phyloP scores from a whole-genome alignment of 805 yeast genomes.

The Saturnispora gosingensis region DNA sequence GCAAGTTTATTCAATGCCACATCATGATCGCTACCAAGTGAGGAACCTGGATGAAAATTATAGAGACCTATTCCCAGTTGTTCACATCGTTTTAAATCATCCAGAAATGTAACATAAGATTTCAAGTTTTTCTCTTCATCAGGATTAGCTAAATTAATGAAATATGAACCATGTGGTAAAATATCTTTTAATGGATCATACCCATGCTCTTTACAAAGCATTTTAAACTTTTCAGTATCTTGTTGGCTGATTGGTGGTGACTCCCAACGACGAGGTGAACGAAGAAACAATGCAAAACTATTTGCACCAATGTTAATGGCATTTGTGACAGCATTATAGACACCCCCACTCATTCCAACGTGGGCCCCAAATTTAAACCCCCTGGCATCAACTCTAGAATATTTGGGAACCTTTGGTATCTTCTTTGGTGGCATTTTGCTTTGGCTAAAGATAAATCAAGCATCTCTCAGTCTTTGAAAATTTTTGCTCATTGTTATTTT shows the following conservation, averaged over 20 bases:
- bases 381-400: slow-evolving; percentile 32
- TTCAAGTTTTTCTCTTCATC: slow-evolving; percentile 69
- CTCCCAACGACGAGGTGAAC: slow-evolving; percentile 86
- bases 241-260: slow-evolving; percentile 65
- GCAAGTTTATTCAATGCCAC: slow-evolving; percentile 66
- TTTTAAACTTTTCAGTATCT: slow-evolving; percentile 59
- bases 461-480: not conserved
- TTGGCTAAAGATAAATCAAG: no score
- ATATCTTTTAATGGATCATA: slow-evolving; percentile 72
- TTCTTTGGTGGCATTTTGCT: slow-evolving; percentile 20
- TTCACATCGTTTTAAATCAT: slow-evolving; percentile 84
- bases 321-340: slow-evolving; percentile 30
- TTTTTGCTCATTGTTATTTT: not conserved
- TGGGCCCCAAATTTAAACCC: slow-evolving; percentile 77
- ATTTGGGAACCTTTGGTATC: slow-evolving; percentile 14
- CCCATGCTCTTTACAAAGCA: slow-evolving; percentile 49
- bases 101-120: slow-evolving; percentile 69
- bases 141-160: slow-evolving; percentile 88
- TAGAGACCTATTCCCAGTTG: slow-evolving; percentile 73
- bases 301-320: slow-evolving; percentile 52
- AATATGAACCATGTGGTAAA: slow-evolving; percentile 91
- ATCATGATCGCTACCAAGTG: slow-evolving; percentile 57
- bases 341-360: slow-evolving; percentile 73
- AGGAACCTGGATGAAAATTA: slow-evolving; percentile 91
- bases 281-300: slow-evolving; percentile 83